A percentile compares a stretch with the other conserved stretches of the same genome.
These are phyloP conservation scores for Paramarasmius palmivorus DNA, from an alignment of 1,284 basidiomycete species.

Conservation along the genomic window DNA sequence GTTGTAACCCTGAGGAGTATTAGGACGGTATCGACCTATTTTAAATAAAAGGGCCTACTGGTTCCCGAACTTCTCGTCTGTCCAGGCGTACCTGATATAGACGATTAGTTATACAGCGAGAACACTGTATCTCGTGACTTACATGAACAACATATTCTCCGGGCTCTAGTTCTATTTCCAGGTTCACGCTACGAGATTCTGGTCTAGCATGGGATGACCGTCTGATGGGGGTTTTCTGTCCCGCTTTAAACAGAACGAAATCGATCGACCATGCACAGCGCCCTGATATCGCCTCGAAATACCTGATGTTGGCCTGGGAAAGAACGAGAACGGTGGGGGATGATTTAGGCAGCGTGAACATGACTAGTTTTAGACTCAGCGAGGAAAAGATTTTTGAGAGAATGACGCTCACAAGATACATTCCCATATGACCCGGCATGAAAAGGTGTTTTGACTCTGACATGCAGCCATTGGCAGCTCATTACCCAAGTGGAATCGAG, in stretches of 20 bases:
- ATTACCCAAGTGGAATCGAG: conserved; percentile 39
- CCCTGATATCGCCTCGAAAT: conserved; percentile 39
- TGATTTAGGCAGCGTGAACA: conserved; percentile 37
- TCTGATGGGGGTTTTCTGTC: conserved; percentile 32
- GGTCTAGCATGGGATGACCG: conserved; percentile 35
- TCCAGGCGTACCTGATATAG: not conserved
- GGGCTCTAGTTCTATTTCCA: conserved; percentile 40
- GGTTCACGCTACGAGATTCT: conserved; percentile 38
- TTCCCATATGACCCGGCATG: conserved; percentile 48
- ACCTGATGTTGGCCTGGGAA: conserved; percentile 47
- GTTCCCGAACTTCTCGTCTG: not conserved
- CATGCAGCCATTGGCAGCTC: conserved; percentile 46
- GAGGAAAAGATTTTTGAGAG: not conserved
- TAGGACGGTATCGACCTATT: too few species aligned
- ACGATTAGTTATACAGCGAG: too few species aligned
- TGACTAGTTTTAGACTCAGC: conserved; percentile 31
- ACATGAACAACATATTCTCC: conserved; percentile 59
- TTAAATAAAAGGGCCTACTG: not conserved
- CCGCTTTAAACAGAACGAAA: conserved; percentile 47
- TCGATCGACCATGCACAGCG: conserved; percentile 40
- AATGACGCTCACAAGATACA: conserved; percentile 39
- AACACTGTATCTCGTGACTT: conserved; percentile 15
- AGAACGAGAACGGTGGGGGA: conserved; percentile 46
- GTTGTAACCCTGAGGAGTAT: too few species aligned
- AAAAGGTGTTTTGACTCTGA: conserved; percentile 32